Conservation (phyloP, 1,284 basidiomycete genomes). For the Sporisorium exsertum region DNA sequence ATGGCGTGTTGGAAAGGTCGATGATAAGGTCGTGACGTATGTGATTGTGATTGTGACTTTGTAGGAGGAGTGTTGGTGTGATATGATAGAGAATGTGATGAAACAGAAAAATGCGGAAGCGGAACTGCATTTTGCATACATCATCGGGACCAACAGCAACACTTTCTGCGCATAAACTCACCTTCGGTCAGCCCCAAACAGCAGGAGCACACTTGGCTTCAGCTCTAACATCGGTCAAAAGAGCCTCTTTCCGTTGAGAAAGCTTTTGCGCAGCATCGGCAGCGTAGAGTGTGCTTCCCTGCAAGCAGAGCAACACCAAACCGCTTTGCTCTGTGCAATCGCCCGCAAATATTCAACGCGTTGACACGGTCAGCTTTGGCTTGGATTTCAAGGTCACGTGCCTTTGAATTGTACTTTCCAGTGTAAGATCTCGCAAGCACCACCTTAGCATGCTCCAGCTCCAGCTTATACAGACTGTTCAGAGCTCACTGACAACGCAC, state of each 20-base stretch:
- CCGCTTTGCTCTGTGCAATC: neutral
- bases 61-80: constrained; percentile 1
- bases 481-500: too few species aligned
- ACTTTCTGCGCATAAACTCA: neutral
- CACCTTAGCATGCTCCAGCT: too few species aligned
- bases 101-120: constrained; percentile 14
- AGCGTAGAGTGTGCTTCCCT: neutral
- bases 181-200: neutral
- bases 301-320: constrained; percentile 32
- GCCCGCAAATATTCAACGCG: constrained; percentile 9
- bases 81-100: constrained; percentile 1
- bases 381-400: constrained; percentile 13
- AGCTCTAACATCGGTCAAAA: neutral
- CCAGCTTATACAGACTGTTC: neutral
- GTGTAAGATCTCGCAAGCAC: constrained; percentile 13
- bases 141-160: neutral
- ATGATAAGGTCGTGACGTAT: neutral
- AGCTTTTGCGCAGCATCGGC: neutral
- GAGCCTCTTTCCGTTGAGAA: neutral
- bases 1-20: neutral
- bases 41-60: neutral
- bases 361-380: constrained; percentile 15
- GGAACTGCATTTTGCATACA: constrained; percentile 7
- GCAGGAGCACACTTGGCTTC: too few species aligned
- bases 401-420: neutral